phyloP scores from a whole-genome alignment of 179 eudicot species.

The Pouteria campechiana region DNA sequence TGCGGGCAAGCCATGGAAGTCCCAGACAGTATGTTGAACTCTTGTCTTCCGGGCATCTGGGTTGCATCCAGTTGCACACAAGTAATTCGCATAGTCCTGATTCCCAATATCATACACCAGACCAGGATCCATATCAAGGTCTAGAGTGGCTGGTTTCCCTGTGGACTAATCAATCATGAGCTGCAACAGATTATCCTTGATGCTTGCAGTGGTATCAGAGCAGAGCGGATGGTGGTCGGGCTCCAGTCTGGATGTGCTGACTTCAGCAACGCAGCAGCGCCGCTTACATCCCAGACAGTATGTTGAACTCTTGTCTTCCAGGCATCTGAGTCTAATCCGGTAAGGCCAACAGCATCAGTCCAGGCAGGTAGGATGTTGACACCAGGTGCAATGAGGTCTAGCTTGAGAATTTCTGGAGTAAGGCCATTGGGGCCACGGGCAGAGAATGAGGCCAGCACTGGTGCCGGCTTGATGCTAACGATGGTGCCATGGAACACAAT shows the following conservation, averaged over 20 bases:
- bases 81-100: conserved; percentile 7
- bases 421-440: conserved; percentile 34
- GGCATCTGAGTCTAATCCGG: conserved; percentile 61
- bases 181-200: conserved; percentile 6
- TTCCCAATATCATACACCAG: conserved; percentile 15
- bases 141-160: conserved; percentile 25
- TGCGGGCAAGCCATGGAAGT: conserved; percentile 20
- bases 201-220: background rate
- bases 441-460: conserved; percentile 41
- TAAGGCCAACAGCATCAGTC: conserved; percentile 88
- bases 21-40: conserved; percentile 13
- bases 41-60: too few species aligned
- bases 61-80: conserved; percentile 7
- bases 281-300: conserved; percentile 89
- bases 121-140: conserved; percentile 16
- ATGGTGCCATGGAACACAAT: conserved; percentile 19
- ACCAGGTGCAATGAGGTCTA: conserved; percentile 18
- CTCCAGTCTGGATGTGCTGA: conserved; percentile 93
- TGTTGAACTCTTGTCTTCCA: conserved; percentile 77
- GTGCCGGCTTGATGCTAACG: conserved; percentile 21
- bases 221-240: conserved; percentile 19
- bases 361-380: conserved; percentile 19
- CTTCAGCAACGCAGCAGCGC: conserved; percentile 89
- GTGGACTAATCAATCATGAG: conserved; percentile 11
- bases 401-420: conserved; percentile 35